phyloP scores from a whole-genome alignment of 768 basidiomycete genomes.

The Leccinellum albellum region DNA sequence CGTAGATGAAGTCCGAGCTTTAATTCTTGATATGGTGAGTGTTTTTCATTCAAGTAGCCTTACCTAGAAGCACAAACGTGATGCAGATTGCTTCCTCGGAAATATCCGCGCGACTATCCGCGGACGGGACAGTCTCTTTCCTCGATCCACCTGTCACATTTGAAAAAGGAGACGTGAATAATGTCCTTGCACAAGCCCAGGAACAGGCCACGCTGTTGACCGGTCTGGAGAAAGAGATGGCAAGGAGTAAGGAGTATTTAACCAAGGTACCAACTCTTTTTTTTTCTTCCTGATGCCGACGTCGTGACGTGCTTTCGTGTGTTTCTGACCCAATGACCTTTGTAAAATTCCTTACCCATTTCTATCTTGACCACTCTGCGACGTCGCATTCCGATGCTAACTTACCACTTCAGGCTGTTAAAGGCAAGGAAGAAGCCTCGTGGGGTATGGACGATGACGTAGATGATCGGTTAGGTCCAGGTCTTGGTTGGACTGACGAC shows the following conservation, averaged over 20 bases:
- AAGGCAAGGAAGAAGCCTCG: constrained; percentile 25
- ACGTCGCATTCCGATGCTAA: not conserved
- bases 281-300: not conserved
- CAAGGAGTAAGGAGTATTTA: constrained; percentile 67
- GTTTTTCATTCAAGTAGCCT: not conserved
- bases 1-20: constrained; percentile 50
- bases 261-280: constrained; percentile 47
- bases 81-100: constrained; percentile 66
- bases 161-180: constrained; percentile 59
- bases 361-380: not conserved
- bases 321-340: not conserved
- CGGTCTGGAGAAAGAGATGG: constrained; percentile 35
- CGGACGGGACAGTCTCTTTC: constrained; percentile 71
- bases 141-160: constrained; percentile 59
- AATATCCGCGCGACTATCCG: constrained; percentile 65
- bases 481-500: constrained; percentile 27
- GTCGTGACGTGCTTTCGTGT: not conserved
- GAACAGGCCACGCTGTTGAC: constrained; percentile 33
- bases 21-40: constrained; percentile 73
- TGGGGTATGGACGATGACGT: constrained; percentile 31
- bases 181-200: constrained; percentile 52
- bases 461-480: constrained; percentile 20
- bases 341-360: not conserved
- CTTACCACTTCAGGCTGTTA: constrained; percentile 22
- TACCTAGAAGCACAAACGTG: constrained; percentile 1